Conservation (phyloP, 2,329 filamentous ascomycete species). For the Exophiala viscosa region DNA sequence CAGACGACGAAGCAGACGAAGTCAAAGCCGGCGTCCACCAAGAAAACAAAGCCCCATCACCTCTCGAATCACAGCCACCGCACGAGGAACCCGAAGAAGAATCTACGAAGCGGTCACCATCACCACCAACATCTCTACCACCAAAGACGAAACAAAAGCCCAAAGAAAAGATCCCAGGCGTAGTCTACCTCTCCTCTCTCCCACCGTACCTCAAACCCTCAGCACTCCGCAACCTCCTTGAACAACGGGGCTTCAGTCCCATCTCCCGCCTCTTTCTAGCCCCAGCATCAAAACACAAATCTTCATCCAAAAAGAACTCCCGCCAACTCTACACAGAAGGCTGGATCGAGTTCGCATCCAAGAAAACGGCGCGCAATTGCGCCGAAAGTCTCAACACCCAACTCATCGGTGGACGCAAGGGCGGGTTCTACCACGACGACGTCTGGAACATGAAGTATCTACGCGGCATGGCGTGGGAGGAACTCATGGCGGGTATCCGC, state of each 20-base stretch:
- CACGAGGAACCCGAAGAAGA: too few relatives aligned
- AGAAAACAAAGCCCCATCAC: neutral
- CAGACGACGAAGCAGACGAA: constrained; percentile 34
- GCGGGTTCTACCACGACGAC: constrained; percentile 46
- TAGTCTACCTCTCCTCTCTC: constrained; percentile 44
- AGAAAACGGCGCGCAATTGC: constrained; percentile 43
- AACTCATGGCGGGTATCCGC: constrained; percentile 45
- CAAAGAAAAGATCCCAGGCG: constrained; percentile 31
- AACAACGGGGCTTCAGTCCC: constrained; percentile 40
- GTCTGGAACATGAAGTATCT: constrained; percentile 48
- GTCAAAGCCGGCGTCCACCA: constrained; percentile 28
- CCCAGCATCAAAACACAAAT: constrained; percentile 33
- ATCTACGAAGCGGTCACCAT: too few relatives aligned
- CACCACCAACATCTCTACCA: too few relatives aligned
- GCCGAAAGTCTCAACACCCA: constrained; percentile 45
- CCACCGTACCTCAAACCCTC: constrained; percentile 48
- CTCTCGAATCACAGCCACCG: too few relatives aligned
- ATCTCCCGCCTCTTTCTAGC: constrained; percentile 45
- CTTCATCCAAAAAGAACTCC: constrained; percentile 36
- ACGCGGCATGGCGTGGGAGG: constrained; percentile 41
- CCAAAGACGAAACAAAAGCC: constrained; percentile 33
- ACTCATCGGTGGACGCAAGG: constrained; percentile 43
- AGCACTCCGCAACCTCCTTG: constrained; percentile 41
- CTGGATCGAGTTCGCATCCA: constrained; percentile 47
- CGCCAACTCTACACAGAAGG: constrained; percentile 44